Evolutionary conservation across 306 rosid species (phyloP), one percentile per base, ranked within the genome.

Genomic region (Dryas octopetala): DNA sequence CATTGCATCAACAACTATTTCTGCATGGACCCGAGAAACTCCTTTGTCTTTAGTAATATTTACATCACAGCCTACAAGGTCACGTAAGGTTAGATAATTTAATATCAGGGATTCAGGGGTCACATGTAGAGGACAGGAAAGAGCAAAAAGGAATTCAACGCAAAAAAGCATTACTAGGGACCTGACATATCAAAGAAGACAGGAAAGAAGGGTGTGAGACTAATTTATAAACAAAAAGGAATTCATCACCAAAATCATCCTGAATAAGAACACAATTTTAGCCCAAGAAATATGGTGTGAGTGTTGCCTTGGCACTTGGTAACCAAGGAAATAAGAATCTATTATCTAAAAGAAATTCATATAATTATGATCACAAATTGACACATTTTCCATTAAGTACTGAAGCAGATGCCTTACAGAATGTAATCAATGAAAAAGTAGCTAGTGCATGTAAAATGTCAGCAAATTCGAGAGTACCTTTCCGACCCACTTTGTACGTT

Each of bases 21-120:
- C 98, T 43, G 98, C 94, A 70, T 94, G 98, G 73, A 94, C 84
- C 79, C 98, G 91, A 55, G 98, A 94, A 76, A 89, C 97, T 70
- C 98, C 97, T 87, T 91, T 94, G 84, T 91, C 97, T 77, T 87
- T 91, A 15, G 88, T 81, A 82, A 94, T 77, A 63, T 84, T 86
- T 50, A 94, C 83, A 82, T 91, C 98, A 67, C 98, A 94, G 66
- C 94, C 98, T 94, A 87, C 67, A 69, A 66, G 79, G 43, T 69
- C 3, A 13, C 54, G 62, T 48, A 74, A 68, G 51, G 60, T 70
- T 47, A 62, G 60, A 66, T 16, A 65, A 74, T 66, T 79, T 5
- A 57, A 66, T 65, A 72, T 58, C 23, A 54, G 32, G 70, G 63
- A 71, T 66, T 58, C 23, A 54, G 32, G 70, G 63, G 74, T 66